A percentile compares a stretch with the other conserved stretches of the same genome.
phyloP scores from a whole-genome alignment of 345 rosid genomes.

The Bruguiera gymnorhiza region DNA sequence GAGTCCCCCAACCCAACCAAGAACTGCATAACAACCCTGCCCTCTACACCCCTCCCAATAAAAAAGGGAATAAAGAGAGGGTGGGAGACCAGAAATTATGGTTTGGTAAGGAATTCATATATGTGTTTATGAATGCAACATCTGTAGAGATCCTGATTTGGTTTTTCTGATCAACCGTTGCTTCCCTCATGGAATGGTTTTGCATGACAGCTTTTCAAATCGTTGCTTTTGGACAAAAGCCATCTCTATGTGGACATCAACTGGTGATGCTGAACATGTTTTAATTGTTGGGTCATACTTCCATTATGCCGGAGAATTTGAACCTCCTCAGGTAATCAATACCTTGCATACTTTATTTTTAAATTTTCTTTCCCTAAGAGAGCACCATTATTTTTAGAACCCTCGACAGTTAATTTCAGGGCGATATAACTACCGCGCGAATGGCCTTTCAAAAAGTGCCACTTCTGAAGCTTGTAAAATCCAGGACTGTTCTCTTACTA shows the following conservation, averaged over 20 bases:
- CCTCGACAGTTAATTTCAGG: too few species aligned
- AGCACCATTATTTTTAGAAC: too few species aligned
- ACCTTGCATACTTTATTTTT: neutral
- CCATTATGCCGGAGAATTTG: slow-evolving; percentile 88
- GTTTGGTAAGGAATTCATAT: too few species aligned
- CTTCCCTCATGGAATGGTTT: slow-evolving; percentile 3
- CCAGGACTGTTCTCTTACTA: too few species aligned
- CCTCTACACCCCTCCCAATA: too few species aligned
- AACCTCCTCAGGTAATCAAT: slow-evolving; percentile 72
- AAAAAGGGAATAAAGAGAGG: too few species aligned
- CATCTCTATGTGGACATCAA: slow-evolving; percentile 91
- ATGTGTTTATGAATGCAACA: too few species aligned
- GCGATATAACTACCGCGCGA: too few species aligned
- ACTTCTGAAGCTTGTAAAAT: too few species aligned
- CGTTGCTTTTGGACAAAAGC: slow-evolving; percentile 97
- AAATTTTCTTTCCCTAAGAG: neutral
- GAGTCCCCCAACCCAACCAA: neutral
- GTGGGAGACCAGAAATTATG: too few species aligned
- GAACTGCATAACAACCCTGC: too few species aligned
- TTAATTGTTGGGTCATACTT: slow-evolving; percentile 85
- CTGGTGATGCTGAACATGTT: slow-evolving; percentile 78
- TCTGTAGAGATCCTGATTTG: neutral
- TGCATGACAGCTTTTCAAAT: slow-evolving; percentile 66
- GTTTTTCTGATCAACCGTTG: neutral
- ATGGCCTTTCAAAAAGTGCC: too few species aligned